A percentile compares a stretch with the other conserved stretches of the same genome.
Conservation (phyloP, 148 eudicot species). For the Diospyros kaki region DNA sequence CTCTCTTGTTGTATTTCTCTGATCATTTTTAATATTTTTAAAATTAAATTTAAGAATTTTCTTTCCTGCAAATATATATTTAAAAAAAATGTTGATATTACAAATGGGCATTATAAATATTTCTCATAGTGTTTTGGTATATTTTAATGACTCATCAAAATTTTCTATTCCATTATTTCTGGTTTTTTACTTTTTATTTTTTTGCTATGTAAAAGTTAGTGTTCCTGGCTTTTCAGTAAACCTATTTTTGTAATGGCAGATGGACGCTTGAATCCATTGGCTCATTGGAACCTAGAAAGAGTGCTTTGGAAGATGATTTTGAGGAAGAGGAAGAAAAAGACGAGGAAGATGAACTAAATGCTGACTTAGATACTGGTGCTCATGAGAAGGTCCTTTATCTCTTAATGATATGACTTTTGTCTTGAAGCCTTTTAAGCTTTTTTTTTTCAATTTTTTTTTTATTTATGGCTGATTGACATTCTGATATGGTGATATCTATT, state of each 20-base stretch:
- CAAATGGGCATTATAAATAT: too few relatives aligned
- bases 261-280: slow-evolving; percentile 76
- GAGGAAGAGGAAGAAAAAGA: slow-evolving; percentile 97
- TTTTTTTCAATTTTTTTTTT: not conserved
- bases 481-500: slow-evolving; percentile 6
- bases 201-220: too few relatives aligned
- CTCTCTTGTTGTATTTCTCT: too few relatives aligned
- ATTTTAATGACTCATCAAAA: too few relatives aligned
- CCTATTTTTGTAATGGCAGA: slow-evolving; percentile 30
- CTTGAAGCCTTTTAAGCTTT: not conserved
- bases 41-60: too few relatives aligned
- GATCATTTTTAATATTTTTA: too few relatives aligned
- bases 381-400: slow-evolving; percentile 57
- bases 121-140: too few relatives aligned
- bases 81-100: too few relatives aligned
- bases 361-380: slow-evolving; percentile 62
- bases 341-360: slow-evolving; percentile 61
- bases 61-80: too few relatives aligned
- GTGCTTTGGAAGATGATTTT: slow-evolving; percentile 93
- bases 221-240: too few relatives aligned
- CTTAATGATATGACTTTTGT: not conserved
- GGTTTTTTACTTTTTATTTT: too few relatives aligned
- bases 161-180: too few relatives aligned
- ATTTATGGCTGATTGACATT: not conserved
- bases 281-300: slow-evolving; percentile 74